Evolutionary conservation across 306 rosid genomes (phyloP), one percentile per base, ranked within the genome.

Genomic region (Crotalaria pallida): DNA sequence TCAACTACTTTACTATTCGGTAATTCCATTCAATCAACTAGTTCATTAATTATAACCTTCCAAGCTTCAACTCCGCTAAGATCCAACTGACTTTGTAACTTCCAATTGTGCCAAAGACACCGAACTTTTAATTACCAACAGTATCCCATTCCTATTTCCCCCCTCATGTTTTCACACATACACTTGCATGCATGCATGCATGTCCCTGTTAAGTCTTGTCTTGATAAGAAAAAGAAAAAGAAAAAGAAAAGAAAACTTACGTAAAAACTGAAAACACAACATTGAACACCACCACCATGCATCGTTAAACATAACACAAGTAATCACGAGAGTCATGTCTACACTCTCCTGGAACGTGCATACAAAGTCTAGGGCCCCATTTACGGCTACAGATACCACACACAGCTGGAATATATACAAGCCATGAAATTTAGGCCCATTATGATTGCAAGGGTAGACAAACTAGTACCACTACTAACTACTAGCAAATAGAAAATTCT

Each of bases 271-370:
- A n/a, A n/a, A 36, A 62, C 44, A 65, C 77, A 49, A 18, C 17
- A 52, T 22, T 0, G n/a, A 53, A 38, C 63, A 19, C 17, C 21
- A 22, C 1, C 3, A n/a, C n/a, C 7, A 11, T 7, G 72, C 49
- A 53, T 36, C 40, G 18, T 18, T 49, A 24, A 1, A 10, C 22
- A 58, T 7, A 29, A n/a, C 4, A 12, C 10, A 9, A 4, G 67
- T 15, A 5, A 34, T 13, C 1, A 19, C 10, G 16, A 68, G 15
- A 47, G 26, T 27, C 56, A 41, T 26, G 13, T 36, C 44, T 49
- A 22, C 4, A 53, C 24, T 19, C n/a, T 40, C 67, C 61, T 23
- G 79, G 29, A 31, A 58, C 74, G 24, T 18, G 50, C 67, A 65
- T 17, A 29, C 22, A 10, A 0, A 74, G 71, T 53, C 13, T 21